Base-by-base conservation (phyloP, 2,329 filamentous ascomycete genomes). In the Huntiella omanensis region DNA sequence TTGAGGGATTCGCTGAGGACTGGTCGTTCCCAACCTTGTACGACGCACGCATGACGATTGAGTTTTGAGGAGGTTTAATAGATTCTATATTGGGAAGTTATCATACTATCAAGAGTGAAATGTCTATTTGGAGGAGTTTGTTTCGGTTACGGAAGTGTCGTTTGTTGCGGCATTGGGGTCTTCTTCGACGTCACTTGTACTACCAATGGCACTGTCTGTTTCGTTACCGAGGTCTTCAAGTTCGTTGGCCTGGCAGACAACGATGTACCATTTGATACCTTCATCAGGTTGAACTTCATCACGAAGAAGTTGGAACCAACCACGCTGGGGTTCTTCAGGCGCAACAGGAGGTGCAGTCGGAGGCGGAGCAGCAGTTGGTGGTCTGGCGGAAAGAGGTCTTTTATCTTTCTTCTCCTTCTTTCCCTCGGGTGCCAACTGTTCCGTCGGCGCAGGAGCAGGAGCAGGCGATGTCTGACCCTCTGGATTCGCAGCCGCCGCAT, bases 231-330 rank as follows among this genome's bases (percentile, higher is more conserved):
- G 52, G 28, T 57, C 58, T 11, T 53, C 54, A 1, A 59, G 60
- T 55, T 70, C 69, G 54, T 74, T 70, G 52, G 78, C 75, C 8
- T 68, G 71, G 52, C 74, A 77, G 12, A 76, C 70, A 6, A 80
- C 73, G 1, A 79, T 60, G 53, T 74, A 75, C 75, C 75, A 80
- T 38, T 66, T 60, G 22, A 77, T 70, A n/a, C 67, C 61, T 53
- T 68, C 71, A 2, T 61, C 68, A n/a, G 61, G 61, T 59, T 77
- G 69, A 50, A 79, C 54, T 51, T 70, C 62, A 54, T 75, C 70
- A 32, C 73, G 65, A 54, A 79, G 59, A 54, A 64, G 66, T 54
- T 69, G 66, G 39, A 80, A 62, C 74, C 75, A 79, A 35, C 57
- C 22, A 28, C 22, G 22, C 10, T 28, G 22, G 3, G 22, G 22